Base-by-base conservation (phyloP, 257 asterid genomes). In the Verbena officinalis region DNA sequence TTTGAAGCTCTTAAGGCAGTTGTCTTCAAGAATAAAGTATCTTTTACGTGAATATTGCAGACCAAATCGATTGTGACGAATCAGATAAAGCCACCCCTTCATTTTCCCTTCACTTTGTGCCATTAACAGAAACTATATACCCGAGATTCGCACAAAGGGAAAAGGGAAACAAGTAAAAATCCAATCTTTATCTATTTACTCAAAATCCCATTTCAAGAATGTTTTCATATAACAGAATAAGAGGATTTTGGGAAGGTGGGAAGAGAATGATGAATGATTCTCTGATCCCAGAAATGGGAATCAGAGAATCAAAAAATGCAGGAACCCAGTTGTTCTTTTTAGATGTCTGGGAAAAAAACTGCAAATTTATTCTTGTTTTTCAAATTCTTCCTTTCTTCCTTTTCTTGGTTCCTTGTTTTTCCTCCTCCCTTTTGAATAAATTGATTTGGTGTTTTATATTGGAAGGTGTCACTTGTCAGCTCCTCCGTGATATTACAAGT, bases 81-180 rank as follows among this genome's bases (percentile, higher is more conserved):
- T 89, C 67, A 93, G 75, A 16, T 84, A 84, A 68, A 93, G 87
- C 97, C 97, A 89, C 23, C 98, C 97, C 73, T 79, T 77, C 95
- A 89, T 93, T 76, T 75, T 82, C 43, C 87, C 94, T 61, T 84
- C 88, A 46, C 20, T 74, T 81, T 80, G 80, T 31, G 75, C 65
- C 81, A 69, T 61, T 57, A 23, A 19, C 14, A 43, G 42, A 38
- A 27, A 2, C 49, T 53, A 79, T 83, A 67, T 55, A 49, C 63
- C 36, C 30, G 17, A 55, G 16, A 44, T 62, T 20, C 15, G 62
- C 20, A 49, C 23, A 59, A 60, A 46, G 42, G 6, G 54, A n/a
- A 40, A 24, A 38, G 2, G 13, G 43, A 22, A 16, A 53, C 36
- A 50, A n/a, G n/a, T 20, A 72, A 79, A 75, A 71, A 72, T 49